A percentile compares a stretch with the other conserved stretches of the same genome.
Conservation (phyloP, 2,329 filamentous ascomycete species). For the Fusarium multiceps region DNA sequence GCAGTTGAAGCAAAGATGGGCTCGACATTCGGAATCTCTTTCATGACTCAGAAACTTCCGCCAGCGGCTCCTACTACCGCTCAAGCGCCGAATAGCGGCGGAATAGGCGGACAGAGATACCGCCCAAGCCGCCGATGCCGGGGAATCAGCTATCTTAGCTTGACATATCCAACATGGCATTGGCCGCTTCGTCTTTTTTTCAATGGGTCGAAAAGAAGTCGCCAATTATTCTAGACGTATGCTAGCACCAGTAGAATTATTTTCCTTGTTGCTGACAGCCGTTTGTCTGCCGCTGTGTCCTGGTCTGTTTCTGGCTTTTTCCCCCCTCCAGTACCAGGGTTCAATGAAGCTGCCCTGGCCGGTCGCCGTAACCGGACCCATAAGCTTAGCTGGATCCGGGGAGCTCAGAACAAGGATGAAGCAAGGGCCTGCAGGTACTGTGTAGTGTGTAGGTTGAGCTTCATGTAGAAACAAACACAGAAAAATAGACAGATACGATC, state of each 20-base stretch:
- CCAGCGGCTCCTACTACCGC: conserved; percentile 32
- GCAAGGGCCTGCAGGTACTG: conserved; percentile 17
- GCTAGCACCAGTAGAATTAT: conserved; percentile 25
- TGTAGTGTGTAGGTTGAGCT: neutral
- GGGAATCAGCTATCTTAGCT: conserved; percentile 20
- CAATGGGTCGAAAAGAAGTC: conserved; percentile 21
- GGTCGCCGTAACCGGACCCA: conserved; percentile 30
- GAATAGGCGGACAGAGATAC: conserved; percentile 1
- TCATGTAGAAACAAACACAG: neutral
- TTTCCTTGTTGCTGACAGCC: conserved; percentile 28
- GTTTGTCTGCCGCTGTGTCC: conserved; percentile 6
- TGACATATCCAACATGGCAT: conserved; percentile 4
- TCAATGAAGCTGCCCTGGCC: neutral
- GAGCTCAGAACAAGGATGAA: conserved; percentile 28
- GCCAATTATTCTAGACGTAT: conserved; percentile 21
- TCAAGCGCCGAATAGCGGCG: conserved; percentile 12
- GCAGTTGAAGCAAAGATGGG: neutral
- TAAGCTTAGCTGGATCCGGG: conserved; percentile 33
- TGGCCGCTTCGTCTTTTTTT: conserved; percentile 15
- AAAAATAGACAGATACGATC: neutral
- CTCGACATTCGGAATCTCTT: conserved; percentile 10
- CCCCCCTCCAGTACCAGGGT: neutral
- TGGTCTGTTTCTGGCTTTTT: neutral
- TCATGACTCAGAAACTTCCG: conserved; percentile 30
- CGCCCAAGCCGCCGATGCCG: conserved; percentile 10